Conservation (phyloP, 163 green algal species). For the Chlorella variabilis region DNA sequence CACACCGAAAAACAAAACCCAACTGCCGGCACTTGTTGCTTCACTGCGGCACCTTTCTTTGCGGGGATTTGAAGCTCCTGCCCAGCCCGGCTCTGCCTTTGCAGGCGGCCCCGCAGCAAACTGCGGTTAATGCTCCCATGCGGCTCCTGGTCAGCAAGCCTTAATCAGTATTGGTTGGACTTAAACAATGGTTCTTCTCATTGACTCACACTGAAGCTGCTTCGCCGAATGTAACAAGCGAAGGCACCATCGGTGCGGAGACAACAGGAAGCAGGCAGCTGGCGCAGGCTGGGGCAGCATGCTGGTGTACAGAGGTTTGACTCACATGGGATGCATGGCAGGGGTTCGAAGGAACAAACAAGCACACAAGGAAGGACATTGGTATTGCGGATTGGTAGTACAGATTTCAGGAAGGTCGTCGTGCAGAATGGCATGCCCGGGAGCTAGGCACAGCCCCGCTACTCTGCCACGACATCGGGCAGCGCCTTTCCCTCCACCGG, state of each 20-base stretch:
- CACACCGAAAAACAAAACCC: no score
- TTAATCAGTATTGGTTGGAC: slow-evolving; percentile 20
- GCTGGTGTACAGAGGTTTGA: no score
- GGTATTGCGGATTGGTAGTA: no score
- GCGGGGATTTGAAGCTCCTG: slow-evolving; percentile 24
- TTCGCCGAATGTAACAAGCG: slow-evolving; percentile 8
- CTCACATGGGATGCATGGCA: no score
- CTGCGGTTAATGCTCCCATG: slow-evolving; percentile 24
- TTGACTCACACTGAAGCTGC: slow-evolving; percentile 12
- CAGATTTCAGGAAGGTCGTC: no score
- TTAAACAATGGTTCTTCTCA: slow-evolving; percentile 19
- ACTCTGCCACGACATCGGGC: neutral
- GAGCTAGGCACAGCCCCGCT: neutral
- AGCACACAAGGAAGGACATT: no score
- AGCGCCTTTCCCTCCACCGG: neutral
- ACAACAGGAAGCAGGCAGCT: no score
- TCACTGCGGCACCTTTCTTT: neutral
- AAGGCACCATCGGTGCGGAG: neutral
- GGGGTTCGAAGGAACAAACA: no score
- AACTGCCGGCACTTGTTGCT: neutral
- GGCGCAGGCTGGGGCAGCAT: no score
- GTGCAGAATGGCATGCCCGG: no score
- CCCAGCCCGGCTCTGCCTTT: slow-evolving; percentile 26
- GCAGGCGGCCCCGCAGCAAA: slow-evolving; percentile 25
- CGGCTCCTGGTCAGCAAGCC: slow-evolving; percentile 36